Base-by-base conservation (phyloP, 768 basidiomycete genomes). In the Cystofilobasidium capitatum region DNA sequence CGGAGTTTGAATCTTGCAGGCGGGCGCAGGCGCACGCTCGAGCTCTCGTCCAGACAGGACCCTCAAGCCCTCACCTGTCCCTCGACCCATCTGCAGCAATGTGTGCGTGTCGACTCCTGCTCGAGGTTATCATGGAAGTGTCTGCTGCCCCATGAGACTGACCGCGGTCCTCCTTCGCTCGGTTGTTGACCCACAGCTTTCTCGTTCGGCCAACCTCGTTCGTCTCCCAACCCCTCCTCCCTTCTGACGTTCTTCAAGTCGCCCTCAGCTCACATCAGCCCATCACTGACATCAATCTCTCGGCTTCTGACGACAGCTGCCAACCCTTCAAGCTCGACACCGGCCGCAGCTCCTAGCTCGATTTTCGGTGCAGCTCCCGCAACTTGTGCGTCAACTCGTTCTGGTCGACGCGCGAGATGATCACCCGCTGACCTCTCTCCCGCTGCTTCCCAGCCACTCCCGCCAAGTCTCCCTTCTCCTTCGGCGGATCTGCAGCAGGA, bases 401-500 rank as follows among this genome's bases (percentile, higher is more conserved):
- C 35, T 62, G 29, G 14, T 36, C 9, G 45, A 10, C 17, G 16
- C 44, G 7, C 45, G 47, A 47, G 58, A 37, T 60, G 31, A 49
- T n/a, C 61, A 33, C 45, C 8, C 26, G 29, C 36, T 31, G 31
- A 40, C 44, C 61, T 24, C 17, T 47, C 42, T 62, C 42, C 22
- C 42, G 10, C 7, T 36, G 3, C 29, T 17, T 40, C 14, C 12
- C 64, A 26, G 58, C 65, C 9, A 68, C 66, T 0, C 66, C 66
- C 5, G 66, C 66, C 42, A 68, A 68, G 31, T 40, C 66, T 20
- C 59, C 59, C 44, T 55, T 55, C 57, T 58, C 66, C 33, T 68
- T 68, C 42, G 66, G 66, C 17, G 42, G 35, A 1, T 57, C 60
- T 14, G 55, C 51, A 55, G 35, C 58, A 16, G 24, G 39, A 10